Evolutionary conservation across 495 filamentous ascomycete genomes (phyloP).

Genomic region (Penicillium lagena): DNA sequence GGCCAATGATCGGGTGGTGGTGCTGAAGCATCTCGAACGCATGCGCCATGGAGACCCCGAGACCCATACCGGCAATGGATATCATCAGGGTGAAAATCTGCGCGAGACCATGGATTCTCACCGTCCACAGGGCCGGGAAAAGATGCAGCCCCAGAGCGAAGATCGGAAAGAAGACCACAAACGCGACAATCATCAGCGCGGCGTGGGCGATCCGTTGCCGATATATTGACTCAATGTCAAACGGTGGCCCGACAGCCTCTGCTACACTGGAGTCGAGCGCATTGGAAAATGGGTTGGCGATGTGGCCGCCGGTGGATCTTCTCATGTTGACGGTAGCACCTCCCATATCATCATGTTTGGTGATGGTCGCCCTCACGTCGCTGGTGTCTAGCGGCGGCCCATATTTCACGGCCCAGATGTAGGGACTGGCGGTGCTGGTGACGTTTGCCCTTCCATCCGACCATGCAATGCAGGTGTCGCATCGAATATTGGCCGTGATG

Average conservation of each 20-base stretch:
- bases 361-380: constrained; percentile 37
- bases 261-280: not conserved
- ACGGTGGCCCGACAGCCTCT: not conserved
- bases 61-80: constrained; percentile 51
- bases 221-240: not conserved
- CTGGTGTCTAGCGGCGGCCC: constrained; percentile 50
- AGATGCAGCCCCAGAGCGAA: constrained; percentile 38
- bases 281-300: not conserved
- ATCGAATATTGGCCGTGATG: constrained; percentile 57
- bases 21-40: constrained; percentile 11
- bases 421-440: constrained; percentile 29
- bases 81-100: constrained; percentile 48
- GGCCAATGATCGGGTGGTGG: constrained; percentile 46
- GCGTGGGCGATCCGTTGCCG: constrained; percentile 23
- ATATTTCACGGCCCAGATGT: constrained; percentile 57
- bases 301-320: constrained; percentile 38
- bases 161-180: constrained; percentile 36
- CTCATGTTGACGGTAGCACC: constrained; percentile 50
- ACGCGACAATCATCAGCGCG: constrained; percentile 20
- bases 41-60: constrained; percentile 48
- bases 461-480: constrained; percentile 49
- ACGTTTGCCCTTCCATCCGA: constrained; percentile 22
- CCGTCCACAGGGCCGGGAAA: not conserved
- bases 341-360: constrained; percentile 46
- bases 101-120: constrained; percentile 47